Base-by-base conservation (phyloP, 176 grass and related monocot species). In the Metroxylon sagu region DNA sequence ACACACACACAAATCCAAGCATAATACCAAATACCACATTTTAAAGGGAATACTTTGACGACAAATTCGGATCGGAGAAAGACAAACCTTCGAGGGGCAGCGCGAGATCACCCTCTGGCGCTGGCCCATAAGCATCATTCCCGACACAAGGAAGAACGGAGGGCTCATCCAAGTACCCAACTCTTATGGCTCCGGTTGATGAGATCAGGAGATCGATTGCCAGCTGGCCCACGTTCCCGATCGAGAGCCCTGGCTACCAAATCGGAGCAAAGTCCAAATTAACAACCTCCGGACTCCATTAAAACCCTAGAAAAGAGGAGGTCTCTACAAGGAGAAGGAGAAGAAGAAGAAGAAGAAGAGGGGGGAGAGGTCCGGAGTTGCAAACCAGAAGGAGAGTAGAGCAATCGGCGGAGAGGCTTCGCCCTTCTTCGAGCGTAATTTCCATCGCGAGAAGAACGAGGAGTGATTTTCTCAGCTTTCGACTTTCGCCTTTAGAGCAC, bases 211-310 rank as follows among this genome's bases (percentile, higher is more conserved):
- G 81, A 71, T 93, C 94, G 2, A 89, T 66, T 51, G 94, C 79
- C 70, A 98, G 81, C 72, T 98, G 94, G 29, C 88, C 94, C 53
- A 98, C 94, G 82, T 98, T 98, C 1, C 94, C 94, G 63, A 98
- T 98, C 66, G 88, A 92, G 16, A 98, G 84, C 50, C 81, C 84
- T 60, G 94, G 94, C 94, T 93, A 84, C 3, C n/a, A 29, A 28
- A 71, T 29, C 10, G 25, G 14, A 57, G 6, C 25, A 61, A 72
- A 57, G 17, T 12, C 3, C 35, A 21, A 7, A 1, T 17, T 14
- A 4, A 59, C 14, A 29, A 51, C 7, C 31, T 2, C 10, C 10
- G 10, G 7, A 10, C 31, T 39, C 31, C 31, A 39, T 39, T 39
- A 39, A 39, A 39, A 39, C 31, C 31, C 7, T 39, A 69, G 54